A percentile compares a stretch with the other conserved stretches of the same genome.
phyloP scores from a whole-genome alignment of 2,329 filamentous ascomycete genomes.

The Tolypocladium sp. region DNA sequence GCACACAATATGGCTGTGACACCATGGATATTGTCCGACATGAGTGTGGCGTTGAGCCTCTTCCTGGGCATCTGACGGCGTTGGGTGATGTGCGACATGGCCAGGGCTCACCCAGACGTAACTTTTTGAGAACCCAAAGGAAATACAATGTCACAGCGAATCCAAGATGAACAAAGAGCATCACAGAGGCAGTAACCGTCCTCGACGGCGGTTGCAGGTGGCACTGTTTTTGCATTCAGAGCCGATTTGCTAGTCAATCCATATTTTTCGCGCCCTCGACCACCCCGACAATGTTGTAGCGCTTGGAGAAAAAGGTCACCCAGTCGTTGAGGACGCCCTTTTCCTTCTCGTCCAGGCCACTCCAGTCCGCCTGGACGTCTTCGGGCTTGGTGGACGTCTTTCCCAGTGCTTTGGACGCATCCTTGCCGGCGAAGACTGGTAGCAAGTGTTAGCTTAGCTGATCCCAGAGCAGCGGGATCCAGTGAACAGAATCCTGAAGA shows the following conservation, averaged over 20 bases:
- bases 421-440: constrained; percentile 88
- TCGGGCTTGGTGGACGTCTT: constrained; percentile 78
- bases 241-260: constrained; percentile 19
- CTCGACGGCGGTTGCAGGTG: background rate
- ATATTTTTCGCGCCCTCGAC: constrained; percentile 53
- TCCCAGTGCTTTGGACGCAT: constrained; percentile 85
- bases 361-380: constrained; percentile 76
- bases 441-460: background rate
- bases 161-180: background rate
- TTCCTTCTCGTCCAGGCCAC: constrained; percentile 74
- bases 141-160: background rate
- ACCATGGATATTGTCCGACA: background rate
- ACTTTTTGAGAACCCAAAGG: no score
- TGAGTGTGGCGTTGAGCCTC: background rate
- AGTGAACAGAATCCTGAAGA: background rate
- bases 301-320: constrained; percentile 92
- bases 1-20: background rate
- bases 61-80: background rate
- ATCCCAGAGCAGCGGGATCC: no score
- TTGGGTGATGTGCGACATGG: background rate
- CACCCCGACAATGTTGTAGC: constrained; percentile 80
- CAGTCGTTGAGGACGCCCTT: constrained; percentile 82
- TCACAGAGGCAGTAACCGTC: background rate
- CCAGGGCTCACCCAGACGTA: background rate
- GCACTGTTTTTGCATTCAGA: background rate